Conservation (phyloP, 169 alveolate genomes). For the Plasmodium coatneyi region DNA sequence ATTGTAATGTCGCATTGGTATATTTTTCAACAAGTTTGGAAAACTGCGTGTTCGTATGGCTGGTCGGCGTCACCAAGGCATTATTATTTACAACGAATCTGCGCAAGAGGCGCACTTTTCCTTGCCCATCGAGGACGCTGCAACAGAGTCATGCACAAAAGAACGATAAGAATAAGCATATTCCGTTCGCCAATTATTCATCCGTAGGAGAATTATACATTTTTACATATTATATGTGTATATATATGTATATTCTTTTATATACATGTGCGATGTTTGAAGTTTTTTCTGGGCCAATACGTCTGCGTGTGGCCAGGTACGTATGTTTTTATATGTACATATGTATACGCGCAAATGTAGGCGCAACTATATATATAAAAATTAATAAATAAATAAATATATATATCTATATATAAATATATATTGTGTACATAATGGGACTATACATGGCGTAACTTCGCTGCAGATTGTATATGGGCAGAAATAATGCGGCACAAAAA, state of each 20-base stretch:
- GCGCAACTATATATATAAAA: background rate
- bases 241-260: background rate
- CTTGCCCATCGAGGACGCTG: background rate
- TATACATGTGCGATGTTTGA: background rate
- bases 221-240: background rate
- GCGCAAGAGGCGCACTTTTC: background rate
- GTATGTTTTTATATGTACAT: background rate
- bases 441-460: background rate
- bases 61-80: background rate
- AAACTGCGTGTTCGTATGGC: background rate
- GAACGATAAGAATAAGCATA: background rate
- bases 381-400: too few relatives aligned
- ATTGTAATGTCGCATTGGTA: background rate
- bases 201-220: background rate
- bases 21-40: background rate
- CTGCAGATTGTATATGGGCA: background rate
- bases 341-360: background rate
- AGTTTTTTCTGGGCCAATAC: background rate
- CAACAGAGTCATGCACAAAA: background rate
- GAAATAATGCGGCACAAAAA: slow-evolving; percentile 2
- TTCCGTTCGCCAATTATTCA: background rate
- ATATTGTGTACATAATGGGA: background rate
- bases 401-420: too few relatives aligned
- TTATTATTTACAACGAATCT: background rate
- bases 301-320: background rate